phyloP scores from a whole-genome alignment of 192 early-diverging fungal genomes.

The Coemansia sp. region DNA sequence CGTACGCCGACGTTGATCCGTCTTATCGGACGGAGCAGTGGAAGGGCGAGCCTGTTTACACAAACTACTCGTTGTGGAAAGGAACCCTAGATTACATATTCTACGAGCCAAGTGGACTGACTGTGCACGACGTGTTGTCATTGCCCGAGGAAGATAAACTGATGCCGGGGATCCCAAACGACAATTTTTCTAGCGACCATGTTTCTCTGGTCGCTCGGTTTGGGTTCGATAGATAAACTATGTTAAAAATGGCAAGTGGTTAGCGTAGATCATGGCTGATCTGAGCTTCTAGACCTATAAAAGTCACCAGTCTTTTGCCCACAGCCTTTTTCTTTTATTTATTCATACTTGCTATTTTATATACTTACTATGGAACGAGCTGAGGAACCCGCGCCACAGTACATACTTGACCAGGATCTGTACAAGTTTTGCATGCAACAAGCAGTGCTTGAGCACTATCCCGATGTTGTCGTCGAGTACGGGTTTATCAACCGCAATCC shows the following conservation, averaged over 20 bases:
- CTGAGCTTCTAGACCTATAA: background rate
- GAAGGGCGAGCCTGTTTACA: constrained; percentile 53
- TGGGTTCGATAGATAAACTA: background rate
- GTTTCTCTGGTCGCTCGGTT: constrained; percentile 38
- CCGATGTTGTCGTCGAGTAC: constrained; percentile 59
- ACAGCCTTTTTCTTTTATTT: background rate
- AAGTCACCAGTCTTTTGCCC: background rate
- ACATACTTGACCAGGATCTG: constrained; percentile 79
- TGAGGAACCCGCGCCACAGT: constrained; percentile 37
- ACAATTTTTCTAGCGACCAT: constrained; percentile 49
- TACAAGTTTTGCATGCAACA: constrained; percentile 87
- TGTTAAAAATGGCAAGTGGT: background rate
- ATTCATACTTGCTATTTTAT: background rate
- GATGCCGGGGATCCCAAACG: constrained; percentile 52
- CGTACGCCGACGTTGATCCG: constrained; percentile 42
- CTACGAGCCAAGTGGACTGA: constrained; percentile 16
- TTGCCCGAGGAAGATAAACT: constrained; percentile 29
- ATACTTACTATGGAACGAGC: background rate
- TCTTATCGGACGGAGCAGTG: constrained; percentile 45
- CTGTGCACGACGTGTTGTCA: constrained; percentile 30
- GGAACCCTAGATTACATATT: constrained; percentile 56
- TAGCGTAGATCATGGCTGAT: background rate
- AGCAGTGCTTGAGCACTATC: constrained; percentile 70
- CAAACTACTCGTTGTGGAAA: constrained; percentile 53
- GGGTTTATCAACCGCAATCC: constrained; percentile 65